A percentile compares a stretch with the other conserved stretches of the same genome.
Conservation (phyloP, 2,329 filamentous ascomycete genomes). For the Fusarium algeriense region DNA sequence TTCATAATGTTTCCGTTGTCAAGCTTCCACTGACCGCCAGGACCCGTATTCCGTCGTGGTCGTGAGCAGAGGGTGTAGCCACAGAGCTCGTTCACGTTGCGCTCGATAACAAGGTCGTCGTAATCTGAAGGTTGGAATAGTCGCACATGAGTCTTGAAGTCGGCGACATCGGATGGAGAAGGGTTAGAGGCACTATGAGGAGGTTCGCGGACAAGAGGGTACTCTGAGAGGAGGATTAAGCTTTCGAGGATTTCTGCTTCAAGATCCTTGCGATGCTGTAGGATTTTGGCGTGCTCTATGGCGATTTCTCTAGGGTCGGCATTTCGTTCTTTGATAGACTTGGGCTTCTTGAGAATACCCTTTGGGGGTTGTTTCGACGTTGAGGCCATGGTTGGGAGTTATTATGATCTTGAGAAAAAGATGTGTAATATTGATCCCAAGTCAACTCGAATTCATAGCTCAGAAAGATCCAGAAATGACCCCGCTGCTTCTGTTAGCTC, state of each 20-base stretch:
- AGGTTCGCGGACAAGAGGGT: constrained; percentile 56
- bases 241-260: constrained; percentile 79
- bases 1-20: constrained; percentile 72
- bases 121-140: constrained; percentile 90
- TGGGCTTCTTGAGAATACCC: constrained; percentile 71
- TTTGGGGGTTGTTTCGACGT: constrained; percentile 57
- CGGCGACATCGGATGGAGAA: constrained; percentile 68
- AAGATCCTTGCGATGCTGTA: constrained; percentile 84
- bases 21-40: constrained; percentile 76
- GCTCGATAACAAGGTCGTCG: constrained; percentile 88
- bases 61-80: constrained; percentile 84
- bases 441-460: constrained; percentile 4
- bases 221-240: constrained; percentile 77
- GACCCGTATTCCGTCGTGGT: constrained; percentile 67
- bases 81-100: constrained; percentile 84
- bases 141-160: constrained; percentile 75
- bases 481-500: constrained; percentile 25
- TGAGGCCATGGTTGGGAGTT: constrained; percentile 42
- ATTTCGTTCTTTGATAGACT: constrained; percentile 45
- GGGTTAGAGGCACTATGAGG: constrained; percentile 59
- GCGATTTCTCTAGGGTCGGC: constrained; percentile 71
- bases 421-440: constrained; percentile 7
- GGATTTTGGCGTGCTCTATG: constrained; percentile 82
- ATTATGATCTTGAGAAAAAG: not conserved
- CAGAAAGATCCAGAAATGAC: constrained; percentile 5